A percentile compares a stretch with the other conserved stretches of the same genome.
These are phyloP conservation scores for Magnaporthales sp. DNA, from an alignment of 2,329 filamentous ascomycete species.

Conservation along the genomic window DNA sequence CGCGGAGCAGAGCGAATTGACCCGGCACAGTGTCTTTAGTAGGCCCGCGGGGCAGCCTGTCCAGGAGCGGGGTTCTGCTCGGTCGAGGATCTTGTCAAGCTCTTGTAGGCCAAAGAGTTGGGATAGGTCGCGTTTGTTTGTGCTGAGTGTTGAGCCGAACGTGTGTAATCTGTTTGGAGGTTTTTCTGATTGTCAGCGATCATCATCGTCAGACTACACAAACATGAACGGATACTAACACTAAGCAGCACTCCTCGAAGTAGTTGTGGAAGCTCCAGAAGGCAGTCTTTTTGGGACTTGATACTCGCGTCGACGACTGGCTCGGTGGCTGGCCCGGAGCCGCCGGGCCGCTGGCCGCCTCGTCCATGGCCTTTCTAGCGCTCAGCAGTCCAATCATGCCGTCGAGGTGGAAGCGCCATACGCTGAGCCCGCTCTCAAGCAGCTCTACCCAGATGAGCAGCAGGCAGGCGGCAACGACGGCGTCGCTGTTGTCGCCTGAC, in stretches of 20 bases:
- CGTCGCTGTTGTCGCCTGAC: slow-evolving; percentile 5
- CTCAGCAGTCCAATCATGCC: slow-evolving; percentile 7
- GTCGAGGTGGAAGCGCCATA: slow-evolving; percentile 7
- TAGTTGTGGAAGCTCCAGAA: slow-evolving; percentile 2
- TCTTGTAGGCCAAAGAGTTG: background rate
- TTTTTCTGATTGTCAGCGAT: background rate
- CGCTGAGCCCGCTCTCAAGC: slow-evolving; percentile 6
- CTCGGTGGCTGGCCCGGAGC: background rate
- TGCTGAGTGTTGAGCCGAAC: background rate
- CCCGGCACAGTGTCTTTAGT: background rate
- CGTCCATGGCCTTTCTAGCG: background rate
- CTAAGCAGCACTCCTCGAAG: slow-evolving; percentile 1
- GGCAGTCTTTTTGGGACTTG: background rate
- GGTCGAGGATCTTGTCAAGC: slow-evolving; percentile 2
- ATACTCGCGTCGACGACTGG: background rate
- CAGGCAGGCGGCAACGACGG: slow-evolving; percentile 5
- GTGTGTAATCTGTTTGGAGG: background rate
- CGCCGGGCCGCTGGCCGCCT: background rate
- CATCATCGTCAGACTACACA: background rate
- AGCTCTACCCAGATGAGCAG: slow-evolving; percentile 9
- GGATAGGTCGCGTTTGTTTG: slow-evolving; percentile 3
- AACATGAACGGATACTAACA: background rate
- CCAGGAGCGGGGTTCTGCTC: slow-evolving; percentile 7
- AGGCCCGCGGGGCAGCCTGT: slow-evolving; percentile 8
- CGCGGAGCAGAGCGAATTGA: background rate